phyloP scores from a whole-genome alignment of 352 stramenopile genomes.

The Paralagenidium karlingii region DNA sequence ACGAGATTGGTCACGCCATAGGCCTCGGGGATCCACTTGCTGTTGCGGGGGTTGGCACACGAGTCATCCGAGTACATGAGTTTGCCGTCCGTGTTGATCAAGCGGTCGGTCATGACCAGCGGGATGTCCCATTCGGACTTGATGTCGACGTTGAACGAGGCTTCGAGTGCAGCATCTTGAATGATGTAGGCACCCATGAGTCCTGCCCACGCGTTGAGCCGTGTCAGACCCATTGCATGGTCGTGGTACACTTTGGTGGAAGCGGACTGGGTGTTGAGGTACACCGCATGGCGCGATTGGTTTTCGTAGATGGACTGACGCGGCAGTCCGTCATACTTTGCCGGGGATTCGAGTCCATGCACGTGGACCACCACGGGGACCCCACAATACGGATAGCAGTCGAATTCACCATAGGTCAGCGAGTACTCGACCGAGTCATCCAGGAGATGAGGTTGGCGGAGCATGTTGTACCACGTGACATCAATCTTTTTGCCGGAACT shows the following conservation, averaged over 20 bases:
- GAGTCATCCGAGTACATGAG: constrained; percentile 62
- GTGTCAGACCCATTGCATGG: constrained; percentile 49
- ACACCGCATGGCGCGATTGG: constrained; percentile 32
- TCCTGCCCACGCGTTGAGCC: constrained; percentile 49
- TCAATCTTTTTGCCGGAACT: constrained; percentile 23
- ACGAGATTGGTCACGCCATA: constrained; percentile 47
- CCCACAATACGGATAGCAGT: constrained; percentile 55
- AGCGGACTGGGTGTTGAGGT: constrained; percentile 59
- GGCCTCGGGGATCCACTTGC: constrained; percentile 43
- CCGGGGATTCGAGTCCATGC: constrained; percentile 48
- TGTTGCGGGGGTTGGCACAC: constrained; percentile 22
- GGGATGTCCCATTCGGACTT: constrained; percentile 32
- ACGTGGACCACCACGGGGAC: constrained; percentile 47
- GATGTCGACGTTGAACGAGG: constrained; percentile 30
- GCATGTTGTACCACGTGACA: constrained; percentile 37
- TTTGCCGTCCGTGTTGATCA: constrained; percentile 32
- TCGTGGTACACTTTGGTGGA: constrained; percentile 65
- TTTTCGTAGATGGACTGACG: constrained; percentile 49
- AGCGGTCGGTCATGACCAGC: constrained; percentile 30
- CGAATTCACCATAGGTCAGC: constrained; percentile 27
- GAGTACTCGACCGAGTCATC: constrained; percentile 27
- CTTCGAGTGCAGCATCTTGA: constrained; percentile 29
- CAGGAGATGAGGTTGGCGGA: constrained; percentile 34
- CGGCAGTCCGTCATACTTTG: constrained; percentile 50
- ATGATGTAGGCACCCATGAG: constrained; percentile 50